Conservation (phyloP, 2,329 filamentous ascomycete species). For the Aureobasidium melanogenum region DNA sequence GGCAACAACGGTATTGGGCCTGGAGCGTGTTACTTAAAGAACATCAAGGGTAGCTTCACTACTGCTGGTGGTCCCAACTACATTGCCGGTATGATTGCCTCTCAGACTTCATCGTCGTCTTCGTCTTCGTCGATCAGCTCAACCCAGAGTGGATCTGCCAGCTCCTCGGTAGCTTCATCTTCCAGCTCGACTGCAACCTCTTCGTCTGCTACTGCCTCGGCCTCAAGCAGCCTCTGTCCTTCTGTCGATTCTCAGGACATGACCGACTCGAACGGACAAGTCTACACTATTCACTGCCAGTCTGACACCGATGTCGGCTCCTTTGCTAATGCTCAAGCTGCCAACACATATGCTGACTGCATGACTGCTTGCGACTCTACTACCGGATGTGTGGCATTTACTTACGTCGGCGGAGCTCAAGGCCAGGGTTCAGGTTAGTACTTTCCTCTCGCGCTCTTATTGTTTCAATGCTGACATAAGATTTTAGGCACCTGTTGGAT, state of each 20-base stretch:
- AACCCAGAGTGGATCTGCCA: neutral
- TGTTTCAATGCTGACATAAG: no score
- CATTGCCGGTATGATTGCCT: neutral
- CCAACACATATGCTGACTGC: constrained; percentile 14
- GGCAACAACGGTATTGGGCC: constrained; percentile 3
- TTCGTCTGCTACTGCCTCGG: neutral
- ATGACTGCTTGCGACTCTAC: constrained; percentile 12
- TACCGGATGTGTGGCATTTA: constrained; percentile 13
- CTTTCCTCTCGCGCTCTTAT: no score
- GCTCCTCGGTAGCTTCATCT: neutral
- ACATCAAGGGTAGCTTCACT: neutral
- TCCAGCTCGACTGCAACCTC: constrained; percentile 10
- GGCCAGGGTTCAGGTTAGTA: constrained; percentile 6
- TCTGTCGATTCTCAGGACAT: neutral
- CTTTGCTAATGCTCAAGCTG: constrained; percentile 11
- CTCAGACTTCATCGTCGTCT: neutral
- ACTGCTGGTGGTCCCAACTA: constrained; percentile 10
- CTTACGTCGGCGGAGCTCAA: constrained; percentile 13
- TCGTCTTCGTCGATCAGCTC: neutral
- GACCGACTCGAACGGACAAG: constrained; percentile 11
- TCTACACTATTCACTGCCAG: constrained; percentile 9
- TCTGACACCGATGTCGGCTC: constrained; percentile 12
- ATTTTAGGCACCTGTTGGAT: constrained; percentile 12
- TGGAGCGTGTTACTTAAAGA: constrained; percentile 14
- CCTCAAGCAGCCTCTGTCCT: constrained; percentile 17